Evolutionary conservation across 2,329 filamentous ascomycete species (phyloP).

Genomic region (Ilyonectria mors-panacis): DNA sequence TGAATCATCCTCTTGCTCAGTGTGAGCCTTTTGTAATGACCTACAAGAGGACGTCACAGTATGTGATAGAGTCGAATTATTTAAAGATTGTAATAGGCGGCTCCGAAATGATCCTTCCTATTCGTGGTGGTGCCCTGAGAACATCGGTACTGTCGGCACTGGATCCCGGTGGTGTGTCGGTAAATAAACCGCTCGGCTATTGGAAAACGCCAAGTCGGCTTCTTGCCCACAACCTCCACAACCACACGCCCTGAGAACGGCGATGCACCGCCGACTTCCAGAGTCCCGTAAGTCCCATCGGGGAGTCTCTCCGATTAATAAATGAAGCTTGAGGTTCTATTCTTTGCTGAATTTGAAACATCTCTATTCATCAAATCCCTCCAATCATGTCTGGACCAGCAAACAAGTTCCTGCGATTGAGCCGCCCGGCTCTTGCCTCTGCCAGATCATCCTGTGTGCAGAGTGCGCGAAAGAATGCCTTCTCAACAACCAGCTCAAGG

Average conservation of each 20-base stretch:
- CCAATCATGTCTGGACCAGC: constrained; percentile 33
- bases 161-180: not conserved
- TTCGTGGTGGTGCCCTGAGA: not conserved
- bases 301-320: constrained; percentile 11
- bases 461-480: constrained; percentile 33
- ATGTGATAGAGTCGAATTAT: too few species aligned
- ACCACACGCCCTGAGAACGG: not conserved
- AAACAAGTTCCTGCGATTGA: constrained; percentile 25
- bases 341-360: not conserved
- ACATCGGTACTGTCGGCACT: not conserved
- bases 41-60: too few species aligned
- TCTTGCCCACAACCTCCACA: constrained; percentile 16
- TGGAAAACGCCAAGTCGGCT: constrained; percentile 26
- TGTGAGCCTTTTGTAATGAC: too few species aligned
- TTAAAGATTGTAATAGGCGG: too few species aligned
- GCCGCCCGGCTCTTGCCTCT: constrained; percentile 26
- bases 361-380: not conserved
- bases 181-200: constrained; percentile 23
- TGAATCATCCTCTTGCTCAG: too few species aligned
- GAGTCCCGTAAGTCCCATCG: constrained; percentile 17
- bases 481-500: constrained; percentile 54
- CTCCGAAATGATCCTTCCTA: too few species aligned
- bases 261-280: constrained; percentile 19
- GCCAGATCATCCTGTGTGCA: not conserved
- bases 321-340: constrained; percentile 25